These are phyloP conservation scores for Phaeosphaeria sp. DNA, from an alignment of 2,329 filamentous ascomycete species.

Conservation along the genomic window DNA sequence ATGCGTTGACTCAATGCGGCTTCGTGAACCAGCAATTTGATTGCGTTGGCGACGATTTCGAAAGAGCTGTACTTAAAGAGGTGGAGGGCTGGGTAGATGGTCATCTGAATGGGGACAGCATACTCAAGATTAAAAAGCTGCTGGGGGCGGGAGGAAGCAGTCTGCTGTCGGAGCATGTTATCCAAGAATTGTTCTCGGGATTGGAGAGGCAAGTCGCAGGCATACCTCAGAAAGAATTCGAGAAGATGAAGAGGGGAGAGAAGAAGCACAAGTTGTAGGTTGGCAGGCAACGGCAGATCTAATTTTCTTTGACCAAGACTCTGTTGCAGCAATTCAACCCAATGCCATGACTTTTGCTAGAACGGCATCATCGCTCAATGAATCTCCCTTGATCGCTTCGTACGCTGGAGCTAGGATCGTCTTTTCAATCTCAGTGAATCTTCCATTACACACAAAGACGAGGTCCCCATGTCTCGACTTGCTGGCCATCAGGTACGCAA, in stretches of 20 bases:
- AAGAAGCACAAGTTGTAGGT: conserved; percentile 85
- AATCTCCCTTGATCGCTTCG: conserved; percentile 23
- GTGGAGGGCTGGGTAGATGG: conserved; percentile 78
- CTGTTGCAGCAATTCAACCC: background rate
- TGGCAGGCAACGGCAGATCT: no score
- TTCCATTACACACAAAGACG: conserved; percentile 59
- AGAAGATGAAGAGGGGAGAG: conserved; percentile 78
- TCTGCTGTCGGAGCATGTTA: conserved; percentile 72
- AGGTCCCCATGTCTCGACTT: conserved; percentile 57
- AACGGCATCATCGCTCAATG: conserved; percentile 27
- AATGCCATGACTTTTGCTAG: conserved; percentile 24
- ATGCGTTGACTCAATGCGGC: conserved; percentile 74
- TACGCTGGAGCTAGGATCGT: conserved; percentile 29
- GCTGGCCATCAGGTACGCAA: conserved; percentile 60
- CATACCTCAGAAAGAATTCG: conserved; percentile 83
- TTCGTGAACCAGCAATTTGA: conserved; percentile 80
- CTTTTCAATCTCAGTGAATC: conserved; percentile 63
- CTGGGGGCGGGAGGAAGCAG: conserved; percentile 72
- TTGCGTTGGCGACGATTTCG: conserved; percentile 69
- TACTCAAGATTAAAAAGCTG: conserved; percentile 81
- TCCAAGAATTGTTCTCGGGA: conserved; percentile 81
- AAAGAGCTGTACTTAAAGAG: conserved; percentile 72
- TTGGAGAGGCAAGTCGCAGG: conserved; percentile 78
- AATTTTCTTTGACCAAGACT: background rate
- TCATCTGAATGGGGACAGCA: conserved; percentile 70